Evolutionary conservation across 1,139 yeast genomes (phyloP).

Genomic region (Entelexis paramagnoliae): DNA sequence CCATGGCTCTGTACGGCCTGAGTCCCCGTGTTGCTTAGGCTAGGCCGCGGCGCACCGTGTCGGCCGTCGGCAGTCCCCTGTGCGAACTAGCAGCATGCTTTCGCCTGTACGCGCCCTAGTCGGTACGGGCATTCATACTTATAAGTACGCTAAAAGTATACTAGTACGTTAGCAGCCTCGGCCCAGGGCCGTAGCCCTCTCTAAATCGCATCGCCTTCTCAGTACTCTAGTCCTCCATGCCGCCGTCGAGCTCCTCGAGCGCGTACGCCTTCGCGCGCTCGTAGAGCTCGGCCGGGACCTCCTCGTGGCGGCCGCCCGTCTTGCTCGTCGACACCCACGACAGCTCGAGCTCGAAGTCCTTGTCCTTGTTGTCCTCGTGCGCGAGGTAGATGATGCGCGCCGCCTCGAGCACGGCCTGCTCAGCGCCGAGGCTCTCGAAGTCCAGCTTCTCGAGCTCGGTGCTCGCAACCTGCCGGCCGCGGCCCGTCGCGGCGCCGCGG

Average conservation of each 20-base stretch:
- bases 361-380: conserved; percentile 95
- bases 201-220: too few relatives aligned
- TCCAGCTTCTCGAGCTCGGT: conserved; percentile 90
- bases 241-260: conserved; percentile 69
- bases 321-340: conserved; percentile 65
- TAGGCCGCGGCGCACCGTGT: too few relatives aligned
- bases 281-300: conserved; percentile 65
- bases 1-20: too few relatives aligned
- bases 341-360: conserved; percentile 89
- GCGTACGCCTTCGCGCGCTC: conserved; percentile 78
- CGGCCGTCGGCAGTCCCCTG: too few relatives aligned
- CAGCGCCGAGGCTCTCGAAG: conserved; percentile 54
- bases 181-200: too few relatives aligned
- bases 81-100: too few relatives aligned
- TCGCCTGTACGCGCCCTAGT: too few relatives aligned
- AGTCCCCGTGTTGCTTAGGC: too few relatives aligned
- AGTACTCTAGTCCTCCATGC: conserved; percentile 24
- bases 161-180: too few relatives aligned
- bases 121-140: too few relatives aligned
- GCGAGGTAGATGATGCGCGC: conserved; percentile 88
- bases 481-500: conserved; percentile 94
- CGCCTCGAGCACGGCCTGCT: conserved; percentile 84
- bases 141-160: too few relatives aligned
- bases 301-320: conserved; percentile 71
- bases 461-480: conserved; percentile 94